Evolutionary conservation across 208 protist species (phyloP), one percentile per base, ranked within the genome.

Genomic region (Trypanosoma caninum): DNA sequence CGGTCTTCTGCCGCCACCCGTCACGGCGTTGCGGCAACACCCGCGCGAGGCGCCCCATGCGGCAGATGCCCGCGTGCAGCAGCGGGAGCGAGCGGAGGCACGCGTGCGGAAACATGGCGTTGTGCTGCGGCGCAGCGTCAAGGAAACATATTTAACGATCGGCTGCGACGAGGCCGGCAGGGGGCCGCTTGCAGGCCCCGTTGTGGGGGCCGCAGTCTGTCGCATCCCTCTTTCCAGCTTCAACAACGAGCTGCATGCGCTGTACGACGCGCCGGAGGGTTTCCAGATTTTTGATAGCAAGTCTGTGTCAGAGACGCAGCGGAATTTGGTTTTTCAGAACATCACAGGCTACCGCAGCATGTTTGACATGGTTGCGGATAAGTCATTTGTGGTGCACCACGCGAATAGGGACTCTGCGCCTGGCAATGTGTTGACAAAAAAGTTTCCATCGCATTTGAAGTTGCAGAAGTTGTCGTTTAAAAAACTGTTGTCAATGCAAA

Each of bases 241-340:
- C 63, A 91, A 95, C 77, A 95, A 91, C 60, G 76, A 82, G 14
- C 82, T 84, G 33, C 69, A 82, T 16, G 57, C 74, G 23, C 69
- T 95, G 45, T 95, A 93, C 61, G 72, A 92, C 40, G 74, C 67
- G 16, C 41, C 59, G 14, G 89, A 93, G 75, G 78, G 87, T 69
- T 90, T 95, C 58, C 86, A 88, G 37, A 90, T 95, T 41, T 89
- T 90, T 59, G 89, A 95, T 50, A 95, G 85, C 66, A 93, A 95
- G 70, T 87, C 76, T 11, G 65, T 91, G 2, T 82, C 84, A 34
- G 79, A 91, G 71, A 58, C 59, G 27, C 81, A 95, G 58, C 78
- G 86, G 16, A 74, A 90, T 46, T 44, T 90, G 0, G 85, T 93
- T 10, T 95, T 90, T 56, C 61, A 78, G 20, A 91, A 87, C 73